Base-by-base conservation (phyloP, 108 stramenopile genomes). In the Schizochytrium sp. region DNA sequence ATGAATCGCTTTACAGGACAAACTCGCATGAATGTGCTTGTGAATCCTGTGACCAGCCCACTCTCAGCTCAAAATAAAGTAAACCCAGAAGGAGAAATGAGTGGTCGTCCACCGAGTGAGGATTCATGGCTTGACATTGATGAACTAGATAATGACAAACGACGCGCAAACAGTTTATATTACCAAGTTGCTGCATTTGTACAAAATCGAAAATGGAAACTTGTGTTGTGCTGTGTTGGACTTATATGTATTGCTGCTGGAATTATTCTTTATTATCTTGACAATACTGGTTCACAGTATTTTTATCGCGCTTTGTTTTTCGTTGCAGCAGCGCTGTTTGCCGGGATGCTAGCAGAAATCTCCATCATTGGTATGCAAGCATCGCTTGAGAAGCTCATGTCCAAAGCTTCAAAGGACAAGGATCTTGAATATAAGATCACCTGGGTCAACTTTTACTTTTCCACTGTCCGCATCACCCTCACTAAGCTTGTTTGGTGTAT, bases 391-490 rank as follows among this genome's bases (percentile, higher is more conserved):
- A 44, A 13, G 8, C 44, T 44, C 19, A 69, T 69, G 42, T 38
- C 64, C 12, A 69, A 69, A 44, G 64, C 64, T 28, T 69, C 64
- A 7, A 44, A 38, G 0, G 28, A 69, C 64, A 69, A 15, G 28
- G 64, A 69, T 44, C 64, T 69, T 44, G 64, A 69, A 2, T 69
- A 69, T 44, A 69, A 69, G 64, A 44, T 69, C 64, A 69, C 64
- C 7, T 69, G 28, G 19, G 44, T 69, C 28, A 69, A 38, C 19
- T 69, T 44, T 38, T 69, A 69, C 64, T 69, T 69, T 69, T 69
- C 64, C 64, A 69, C 44, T 38, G 64, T 69, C 2, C 64, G 64
- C 64, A 69, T 38, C 64, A 28, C 28, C 64, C 40, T 38, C 40
- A 69, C 42, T 69, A 38, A 44, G 12, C 64, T 69, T 44, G 5